A percentile compares a stretch with the other conserved stretches of the same genome.
These are phyloP conservation scores for Pisolithus albus DNA, from an alignment of 768 basidiomycete species.

Conservation along the genomic window DNA sequence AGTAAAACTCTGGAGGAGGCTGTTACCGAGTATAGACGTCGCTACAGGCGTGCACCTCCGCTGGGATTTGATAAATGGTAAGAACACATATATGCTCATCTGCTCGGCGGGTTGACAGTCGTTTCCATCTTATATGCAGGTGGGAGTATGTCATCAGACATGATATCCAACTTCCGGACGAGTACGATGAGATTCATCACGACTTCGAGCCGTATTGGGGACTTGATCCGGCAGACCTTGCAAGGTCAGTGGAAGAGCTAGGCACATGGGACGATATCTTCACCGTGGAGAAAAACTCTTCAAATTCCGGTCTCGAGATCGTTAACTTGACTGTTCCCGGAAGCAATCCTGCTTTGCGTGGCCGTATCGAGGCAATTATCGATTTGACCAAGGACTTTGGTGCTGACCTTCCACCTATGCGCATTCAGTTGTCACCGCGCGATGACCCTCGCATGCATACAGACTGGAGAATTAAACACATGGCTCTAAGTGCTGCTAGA, in stretches of 20 bases:
- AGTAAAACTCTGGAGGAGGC: constrained; percentile 34
- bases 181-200: constrained; percentile 39
- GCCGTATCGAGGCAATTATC: constrained; percentile 15
- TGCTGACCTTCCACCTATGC: constrained; percentile 25
- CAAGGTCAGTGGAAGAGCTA: constrained; percentile 9
- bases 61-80: constrained; percentile 39
- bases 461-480: constrained; percentile 16
- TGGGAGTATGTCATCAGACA: constrained; percentile 37
- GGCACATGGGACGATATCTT: constrained; percentile 10
- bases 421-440: constrained; percentile 22
- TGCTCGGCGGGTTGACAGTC: not conserved
- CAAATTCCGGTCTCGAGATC: constrained; percentile 8
- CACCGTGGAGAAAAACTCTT: constrained; percentile 20
- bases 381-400: constrained; percentile 20
- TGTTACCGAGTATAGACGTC: constrained; percentile 30
- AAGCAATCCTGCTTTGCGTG: not conserved
- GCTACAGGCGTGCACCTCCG: constrained; percentile 32
- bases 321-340: constrained; percentile 9
- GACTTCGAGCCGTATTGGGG: constrained; percentile 34
- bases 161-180: constrained; percentile 37
- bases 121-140: constrained; percentile 15
- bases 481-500: constrained; percentile 20
- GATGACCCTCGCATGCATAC: constrained; percentile 25
- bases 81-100: not conserved
- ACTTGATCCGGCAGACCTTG: constrained; percentile 24